Evolutionary conservation across 2,329 filamentous ascomycete species (phyloP), one percentile per base, ranked within the genome.

Genomic region (Fonsecaea nubica): DNA sequence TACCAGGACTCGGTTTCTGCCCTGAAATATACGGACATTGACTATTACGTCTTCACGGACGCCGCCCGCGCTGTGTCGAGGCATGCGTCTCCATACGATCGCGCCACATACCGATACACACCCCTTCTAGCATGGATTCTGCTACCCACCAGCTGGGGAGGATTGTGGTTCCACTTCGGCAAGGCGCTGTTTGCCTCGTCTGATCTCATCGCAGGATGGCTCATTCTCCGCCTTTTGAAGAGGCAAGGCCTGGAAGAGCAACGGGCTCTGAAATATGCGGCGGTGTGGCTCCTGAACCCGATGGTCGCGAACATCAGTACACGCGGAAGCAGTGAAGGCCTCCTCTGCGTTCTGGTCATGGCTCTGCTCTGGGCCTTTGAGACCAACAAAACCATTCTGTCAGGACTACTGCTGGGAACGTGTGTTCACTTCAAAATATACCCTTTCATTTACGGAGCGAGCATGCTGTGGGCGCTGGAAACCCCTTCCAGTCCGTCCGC

Each of bases 261-360:
- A 21, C 78, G 82, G 1, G 92, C 92, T 1, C 82, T 93, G 68
- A 88, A 86, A 67, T 97, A 92, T 74, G 90, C 93, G 0, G 88
- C 89, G 71, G 90, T 97, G 45, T 99, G 95, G 95, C 81, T 98
- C 67, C 85, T 97, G 75, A 99, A 99, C 75, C 95, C 95, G 0
- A 98, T 99, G 93, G 95, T 98, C 9, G 95, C 95, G 0, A 92
- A 93, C 42, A 99, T 99, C 74, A 97, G 92, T 79, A 98, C 95
- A 12, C 84, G 95, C 57, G 95, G 95, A 13, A 97, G 93, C 80
- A 95, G 93, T 0, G 95, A 99, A 79, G 95, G 95, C 0, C 77
- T 99, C 12, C 79, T 99, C 7, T 93, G 92, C 15, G 92, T 94
- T 0, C 84, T 97, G 76, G 92, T 96, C 5, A 88, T 92, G 68